Evolutionary conservation across 75 land plant genomes (phyloP).

Genomic region (Cunninghamia lanceolata): DNA sequence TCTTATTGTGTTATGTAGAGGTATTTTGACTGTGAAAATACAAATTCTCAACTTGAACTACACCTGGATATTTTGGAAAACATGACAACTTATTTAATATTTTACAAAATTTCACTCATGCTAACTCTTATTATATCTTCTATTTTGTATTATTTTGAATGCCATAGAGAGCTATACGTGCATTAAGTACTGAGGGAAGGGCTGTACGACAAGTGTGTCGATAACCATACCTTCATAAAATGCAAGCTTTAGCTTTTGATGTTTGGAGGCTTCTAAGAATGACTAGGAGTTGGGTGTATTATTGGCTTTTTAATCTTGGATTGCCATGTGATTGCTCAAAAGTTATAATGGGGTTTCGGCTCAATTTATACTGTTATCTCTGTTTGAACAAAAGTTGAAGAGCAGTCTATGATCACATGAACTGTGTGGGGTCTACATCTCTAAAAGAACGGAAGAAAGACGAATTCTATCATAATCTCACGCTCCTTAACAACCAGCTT

Average conservation of each 20-base stretch:
- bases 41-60: neutral
- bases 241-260: neutral
- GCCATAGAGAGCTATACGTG: neutral
- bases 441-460: neutral
- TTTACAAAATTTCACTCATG: neutral
- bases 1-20: neutral
- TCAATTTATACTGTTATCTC: neutral
- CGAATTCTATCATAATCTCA: neutral
- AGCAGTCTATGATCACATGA: too few relatives aligned
- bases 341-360: neutral
- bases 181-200: neutral
- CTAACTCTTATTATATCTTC: neutral
- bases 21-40: neutral
- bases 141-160: neutral
- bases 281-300: neutral
- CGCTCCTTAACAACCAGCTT: too few relatives aligned
- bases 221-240: neutral
- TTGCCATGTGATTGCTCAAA: neutral
- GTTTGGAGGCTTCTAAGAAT: neutral
- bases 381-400: neutral
- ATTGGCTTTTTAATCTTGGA: neutral
- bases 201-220: neutral
- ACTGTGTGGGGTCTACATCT: too few relatives aligned
- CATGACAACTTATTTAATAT: neutral
- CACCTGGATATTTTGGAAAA: neutral